Evolutionary conservation across 2,329 filamentous ascomycete genomes (phyloP).

Genomic region (Aureobasidium sp.): DNA sequence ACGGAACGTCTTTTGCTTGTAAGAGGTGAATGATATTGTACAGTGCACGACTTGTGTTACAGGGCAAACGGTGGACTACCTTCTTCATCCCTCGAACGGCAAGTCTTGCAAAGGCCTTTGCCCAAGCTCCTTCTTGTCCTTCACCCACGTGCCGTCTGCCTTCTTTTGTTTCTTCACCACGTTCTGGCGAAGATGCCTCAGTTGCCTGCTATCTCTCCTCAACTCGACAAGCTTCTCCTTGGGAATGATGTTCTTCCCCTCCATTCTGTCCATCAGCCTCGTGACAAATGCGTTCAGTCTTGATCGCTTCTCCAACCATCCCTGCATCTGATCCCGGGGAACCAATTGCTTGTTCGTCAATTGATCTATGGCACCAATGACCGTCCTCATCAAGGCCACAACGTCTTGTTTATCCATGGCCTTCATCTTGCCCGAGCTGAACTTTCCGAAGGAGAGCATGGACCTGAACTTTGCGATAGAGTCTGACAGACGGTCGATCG

Average conservation of each 20-base stretch:
- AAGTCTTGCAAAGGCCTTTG: not conserved
- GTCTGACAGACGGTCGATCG: conserved; percentile 23
- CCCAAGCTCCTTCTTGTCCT: not conserved
- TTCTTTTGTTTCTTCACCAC: conserved; percentile 4
- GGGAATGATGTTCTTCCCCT: not conserved
- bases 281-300: conserved; percentile 20
- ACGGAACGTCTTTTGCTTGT: not conserved
- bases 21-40: not conserved
- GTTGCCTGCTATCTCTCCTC: conserved; percentile 9
- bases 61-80: not conserved
- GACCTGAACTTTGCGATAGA: conserved; percentile 21
- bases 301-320: conserved; percentile 21
- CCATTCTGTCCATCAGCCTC: conserved; percentile 8
- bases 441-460: conserved; percentile 20
- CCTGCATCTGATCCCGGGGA: conserved; percentile 16
- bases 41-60: not conserved
- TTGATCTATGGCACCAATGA: conserved; percentile 26
- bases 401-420: conserved; percentile 18
- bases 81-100: not conserved
- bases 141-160: conserved; percentile 5
- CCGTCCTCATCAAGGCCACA: conserved; percentile 20
- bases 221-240: conserved; percentile 6
- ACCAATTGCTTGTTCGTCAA: conserved; percentile 22
- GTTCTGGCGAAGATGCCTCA: conserved; percentile 7
- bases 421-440: not conserved